Conservation (phyloP, 345 rosid species). For the Euphorbia peplus region DNA sequence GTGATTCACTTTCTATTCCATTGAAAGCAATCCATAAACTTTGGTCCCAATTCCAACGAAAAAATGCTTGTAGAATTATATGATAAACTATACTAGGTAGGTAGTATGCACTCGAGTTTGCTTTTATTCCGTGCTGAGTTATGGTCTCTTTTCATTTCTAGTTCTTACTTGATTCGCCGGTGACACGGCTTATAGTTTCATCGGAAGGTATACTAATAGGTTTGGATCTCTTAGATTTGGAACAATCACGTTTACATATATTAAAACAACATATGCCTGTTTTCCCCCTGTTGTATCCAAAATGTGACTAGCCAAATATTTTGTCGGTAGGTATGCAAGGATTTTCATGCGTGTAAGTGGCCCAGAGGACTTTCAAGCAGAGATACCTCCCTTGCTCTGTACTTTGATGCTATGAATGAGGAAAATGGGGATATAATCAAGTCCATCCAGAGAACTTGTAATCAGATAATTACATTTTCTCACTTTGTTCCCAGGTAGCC, state of each 20-base stretch:
- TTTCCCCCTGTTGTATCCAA: too few species aligned
- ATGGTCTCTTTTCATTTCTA: background rate
- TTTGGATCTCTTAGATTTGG: conserved; percentile 1
- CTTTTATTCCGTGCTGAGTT: background rate
- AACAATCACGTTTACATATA: background rate
- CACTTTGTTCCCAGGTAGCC: conserved; percentile 68
- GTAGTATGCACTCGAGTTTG: background rate
- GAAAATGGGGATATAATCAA: conserved; percentile 32
- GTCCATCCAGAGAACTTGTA: conserved; percentile 38
- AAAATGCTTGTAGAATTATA: background rate
- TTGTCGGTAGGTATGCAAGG: conserved; percentile 53
- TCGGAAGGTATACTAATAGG: background rate
- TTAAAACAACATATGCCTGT: too few species aligned
- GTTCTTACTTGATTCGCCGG: too few species aligned
- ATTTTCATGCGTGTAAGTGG: conserved; percentile 67
- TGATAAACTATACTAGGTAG: background rate
- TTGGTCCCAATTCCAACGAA: background rate
- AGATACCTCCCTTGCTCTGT: conserved; percentile 49
- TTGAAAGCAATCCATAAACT: conserved; percentile 31
- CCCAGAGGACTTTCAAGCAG: conserved; percentile 47
- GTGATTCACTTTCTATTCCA: conserved; percentile 54
- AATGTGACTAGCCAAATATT: background rate
- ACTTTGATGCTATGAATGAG: conserved; percentile 56
- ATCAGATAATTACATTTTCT: conserved; percentile 56
- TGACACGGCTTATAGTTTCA: too few species aligned